Evolutionary conservation across 2,329 filamentous ascomycete species (phyloP), one percentile per base, ranked within the genome.

Genomic region (Penicillium sclerotiorum): DNA sequence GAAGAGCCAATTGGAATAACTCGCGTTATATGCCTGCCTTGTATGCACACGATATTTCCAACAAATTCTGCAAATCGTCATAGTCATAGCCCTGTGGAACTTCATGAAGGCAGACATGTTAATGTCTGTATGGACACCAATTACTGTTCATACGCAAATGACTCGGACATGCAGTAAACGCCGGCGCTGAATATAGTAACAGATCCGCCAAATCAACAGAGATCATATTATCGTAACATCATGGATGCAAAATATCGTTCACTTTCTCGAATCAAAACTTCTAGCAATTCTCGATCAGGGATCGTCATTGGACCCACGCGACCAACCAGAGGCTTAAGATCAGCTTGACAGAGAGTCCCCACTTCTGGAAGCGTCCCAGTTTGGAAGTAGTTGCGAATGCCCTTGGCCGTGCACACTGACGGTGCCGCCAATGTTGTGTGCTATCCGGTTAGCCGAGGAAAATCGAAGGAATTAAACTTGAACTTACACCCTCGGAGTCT

Each of bases 401-500:
- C 55, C 17, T 62, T 66, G 22, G 60, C 64, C 1, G 67, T 63
- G 47, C 75, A 77, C 2, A 68, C 42, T 2, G 69, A 73, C 1
- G 71, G 67, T 1, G 69, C 66, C 2, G 63, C 63, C 7, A 65
- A 38, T 1, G 65, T 68, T n/a, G 65, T 67, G 44, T 70, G 67
- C 67, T 70, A 30, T n/a, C n/a, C n/a, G n/a, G n/a, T n/a, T n/a
- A n/a, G n/a, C n/a, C n/a, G n/a, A n/a, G n/a, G n/a, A n/a, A n/a
- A n/a, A n/a, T n/a, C n/a, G n/a, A n/a, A n/a, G n/a, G n/a, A n/a
- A n/a, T n/a, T n/a, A n/a, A n/a, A n/a, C n/a, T n/a, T n/a, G n/a
- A n/a, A 66, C 75, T 64, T 49, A 70, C 66, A 5, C 72, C 71
- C 47, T 72, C 71, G 4, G 71, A 66, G 49, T 80, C 72, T 50